Base-by-base conservation (phyloP, 1,139 yeast species). In the Entelexis sorbosivorans region DNA sequence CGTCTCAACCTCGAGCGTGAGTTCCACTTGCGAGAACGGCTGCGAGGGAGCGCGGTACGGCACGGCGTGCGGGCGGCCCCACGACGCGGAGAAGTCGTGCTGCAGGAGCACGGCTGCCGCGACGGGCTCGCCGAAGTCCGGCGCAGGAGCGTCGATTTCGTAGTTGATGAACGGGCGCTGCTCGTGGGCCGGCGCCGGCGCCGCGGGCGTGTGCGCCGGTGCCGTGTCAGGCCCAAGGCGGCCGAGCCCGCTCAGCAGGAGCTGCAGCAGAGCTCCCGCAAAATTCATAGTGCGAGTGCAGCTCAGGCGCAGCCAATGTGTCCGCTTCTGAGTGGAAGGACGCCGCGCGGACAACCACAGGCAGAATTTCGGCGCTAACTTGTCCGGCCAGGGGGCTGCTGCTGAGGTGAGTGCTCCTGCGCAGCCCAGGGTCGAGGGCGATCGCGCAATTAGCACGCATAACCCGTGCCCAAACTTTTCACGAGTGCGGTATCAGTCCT, bases 21-120 rank as follows among this genome's bases (percentile, higher is more conserved):
- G 66, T 0, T 78, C 74, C 16, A 84, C 86, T 57, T 76, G 76
- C 59, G 81, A 78, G 65, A 78, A 86, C 1, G 68, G 65, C n/a
- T 20, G 42, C 10, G 62, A 58, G 9, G 75, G 74, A 2, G 80
- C 75, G 2, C 49, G 45, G 57, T 76, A 78, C 2, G 61, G 53
- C 8, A 64, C 69, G 2, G 65, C 63, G 35, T 69, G 73, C 0
- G 85, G 84, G 16, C 64, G 61, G 17, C 82, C 84, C 74, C 79
- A 81, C 64, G 86, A 95, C 0, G 81, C 75, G 61, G 75, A 71
- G 64, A 81, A 81, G 2, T 71, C 67, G 35, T 53, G 50, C 38
- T 68, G 62, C 47, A 79, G 59, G 19, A 81, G 57, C 4, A 61
- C 55, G 35, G 66, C 68, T 2, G 71, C 60, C 53, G 66, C 67